Evolutionary conservation across 2,329 filamentous ascomycete species (phyloP), one percentile per base, ranked within the genome.

Genomic region (Plectosphaerella plurivora): DNA sequence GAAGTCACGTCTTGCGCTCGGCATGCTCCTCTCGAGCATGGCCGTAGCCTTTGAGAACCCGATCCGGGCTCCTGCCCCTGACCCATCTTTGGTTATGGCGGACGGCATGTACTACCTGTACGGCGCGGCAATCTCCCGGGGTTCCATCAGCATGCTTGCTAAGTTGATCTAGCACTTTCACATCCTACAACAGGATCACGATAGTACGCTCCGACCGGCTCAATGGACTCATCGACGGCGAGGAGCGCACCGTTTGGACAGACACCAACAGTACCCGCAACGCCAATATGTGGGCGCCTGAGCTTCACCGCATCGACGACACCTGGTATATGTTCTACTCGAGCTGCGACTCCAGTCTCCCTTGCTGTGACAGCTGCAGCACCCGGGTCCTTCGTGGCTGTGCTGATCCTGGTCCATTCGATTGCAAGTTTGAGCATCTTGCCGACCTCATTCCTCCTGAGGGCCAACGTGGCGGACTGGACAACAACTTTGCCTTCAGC

Each of bases 321-420:
- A 47, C 46, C 24, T 59, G 57, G 57, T 53, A 59, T 28, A 59
- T 59, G 44, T 54, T 59, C 50, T 57, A 59, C 51, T 59, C 57
- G 1, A 52, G 51, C n/a, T 56, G 54, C 15, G 46, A 56, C 47
- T 51, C 51, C 1, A 24, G 25, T 18, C 37, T 41, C 2, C 18
- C 49, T 1, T 57, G 56, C 51, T 55, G 51, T 18, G 51, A 54
- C 10, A 54, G 49, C 39, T 57, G 56, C 36, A 50, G 47, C 47
- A 49, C 47, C 12, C 35, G 47, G 10, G 47, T 49, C 47, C 47
- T 49, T 12, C 47, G 47, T 8, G 47, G 47, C 4, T 49, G 47
- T 36, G 47, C 22, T 20, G 25, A 39, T 11, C 10, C 47, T 20
- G 47, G 47, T 5, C 47, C 47, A 8, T 49, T 25, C 47, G 47